A percentile compares a stretch with the other conserved stretches of the same genome.
Evolutionary conservation across 768 basidiomycete genomes (phyloP).

Genomic region (Mycena sanguinolenta): DNA sequence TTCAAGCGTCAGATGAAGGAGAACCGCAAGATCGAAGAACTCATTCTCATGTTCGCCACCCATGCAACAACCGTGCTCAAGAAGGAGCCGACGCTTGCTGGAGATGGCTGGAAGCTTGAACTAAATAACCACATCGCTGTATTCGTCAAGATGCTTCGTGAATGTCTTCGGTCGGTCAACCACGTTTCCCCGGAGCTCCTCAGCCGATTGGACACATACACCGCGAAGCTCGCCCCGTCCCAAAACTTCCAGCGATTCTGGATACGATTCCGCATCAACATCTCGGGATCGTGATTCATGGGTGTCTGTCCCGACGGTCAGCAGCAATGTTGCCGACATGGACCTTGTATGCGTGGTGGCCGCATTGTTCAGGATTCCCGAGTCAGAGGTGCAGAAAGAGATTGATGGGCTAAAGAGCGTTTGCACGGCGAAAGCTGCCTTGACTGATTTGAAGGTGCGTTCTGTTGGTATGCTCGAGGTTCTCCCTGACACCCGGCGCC

Average conservation of each 20-base stretch:
- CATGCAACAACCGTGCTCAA: conserved; percentile 88
- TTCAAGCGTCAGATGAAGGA: conserved; percentile 95
- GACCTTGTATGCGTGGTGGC: conserved; percentile 78
- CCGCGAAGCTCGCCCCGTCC: conserved; percentile 80
- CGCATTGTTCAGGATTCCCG: conserved; percentile 79
- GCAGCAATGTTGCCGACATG: conserved; percentile 79
- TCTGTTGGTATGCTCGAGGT: not conserved
- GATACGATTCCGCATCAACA: conserved; percentile 74
- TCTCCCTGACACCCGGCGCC: conserved; percentile 28
- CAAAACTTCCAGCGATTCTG: conserved; percentile 71
- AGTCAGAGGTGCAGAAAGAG: conserved; percentile 77
- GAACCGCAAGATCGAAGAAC: conserved; percentile 96
- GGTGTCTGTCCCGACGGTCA: conserved; percentile 51
- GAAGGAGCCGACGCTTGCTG: conserved; percentile 88
- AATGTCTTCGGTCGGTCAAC: conserved; percentile 78
- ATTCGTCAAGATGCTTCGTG: conserved; percentile 89
- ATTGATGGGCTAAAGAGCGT: conserved; percentile 72
- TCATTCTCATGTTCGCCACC: conserved; percentile 96
- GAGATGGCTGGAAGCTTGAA: conserved; percentile 93
- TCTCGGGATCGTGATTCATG: conserved; percentile 69
- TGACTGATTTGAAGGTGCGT: conserved; percentile 87
- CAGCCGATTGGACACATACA: conserved; percentile 86
- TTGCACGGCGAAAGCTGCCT: conserved; percentile 89
- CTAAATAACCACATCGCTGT: conserved; percentile 92
- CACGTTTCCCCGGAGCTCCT: conserved; percentile 89